Conservation (phyloP, 2,329 filamentous ascomycete genomes). For the Cryoendolithus antarcticus region DNA sequence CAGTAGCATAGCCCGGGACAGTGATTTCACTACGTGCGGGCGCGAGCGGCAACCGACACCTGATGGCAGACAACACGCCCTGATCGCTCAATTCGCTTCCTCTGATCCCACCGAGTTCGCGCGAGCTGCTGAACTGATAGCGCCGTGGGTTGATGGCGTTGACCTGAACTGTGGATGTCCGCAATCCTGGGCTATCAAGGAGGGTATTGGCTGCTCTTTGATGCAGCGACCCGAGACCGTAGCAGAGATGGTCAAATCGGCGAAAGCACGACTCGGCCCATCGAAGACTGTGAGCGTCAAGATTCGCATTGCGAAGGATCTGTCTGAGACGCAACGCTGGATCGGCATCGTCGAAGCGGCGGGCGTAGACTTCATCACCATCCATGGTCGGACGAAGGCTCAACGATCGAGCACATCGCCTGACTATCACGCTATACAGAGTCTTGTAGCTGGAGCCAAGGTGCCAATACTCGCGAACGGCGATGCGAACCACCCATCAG, state of each 20-base stretch:
- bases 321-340: slow-evolving; percentile 45
- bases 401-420: slow-evolving; percentile 52
- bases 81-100: slow-evolving; percentile 56
- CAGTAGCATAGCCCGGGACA: slow-evolving; percentile 33
- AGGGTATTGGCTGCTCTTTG: slow-evolving; percentile 55
- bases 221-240: slow-evolving; percentile 55
- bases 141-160: slow-evolving; percentile 50
- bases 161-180: slow-evolving; percentile 64
- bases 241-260: slow-evolving; percentile 50
- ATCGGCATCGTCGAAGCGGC: slow-evolving; percentile 49
- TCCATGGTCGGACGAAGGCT: slow-evolving; percentile 52
- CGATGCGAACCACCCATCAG: slow-evolving; percentile 48
- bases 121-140: slow-evolving; percentile 49
- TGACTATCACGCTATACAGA: slow-evolving; percentile 46
- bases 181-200: slow-evolving; percentile 59
- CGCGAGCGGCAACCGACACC: slow-evolving; percentile 32
- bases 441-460: slow-evolving; percentile 38
- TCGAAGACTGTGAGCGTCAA: slow-evolving; percentile 53
- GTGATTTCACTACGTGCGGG: slow-evolving; percentile 45
- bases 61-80: slow-evolving; percentile 24
- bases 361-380: slow-evolving; percentile 55
- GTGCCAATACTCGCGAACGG: slow-evolving; percentile 56
- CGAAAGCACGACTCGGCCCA: slow-evolving; percentile 38
- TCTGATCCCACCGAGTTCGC: slow-evolving; percentile 50
- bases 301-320: slow-evolving; percentile 54